Evolutionary conservation across 2,329 filamentous ascomycete genomes (phyloP), one percentile per base, ranked within the genome.

Genomic region (Neofusicoccum laricinum): DNA sequence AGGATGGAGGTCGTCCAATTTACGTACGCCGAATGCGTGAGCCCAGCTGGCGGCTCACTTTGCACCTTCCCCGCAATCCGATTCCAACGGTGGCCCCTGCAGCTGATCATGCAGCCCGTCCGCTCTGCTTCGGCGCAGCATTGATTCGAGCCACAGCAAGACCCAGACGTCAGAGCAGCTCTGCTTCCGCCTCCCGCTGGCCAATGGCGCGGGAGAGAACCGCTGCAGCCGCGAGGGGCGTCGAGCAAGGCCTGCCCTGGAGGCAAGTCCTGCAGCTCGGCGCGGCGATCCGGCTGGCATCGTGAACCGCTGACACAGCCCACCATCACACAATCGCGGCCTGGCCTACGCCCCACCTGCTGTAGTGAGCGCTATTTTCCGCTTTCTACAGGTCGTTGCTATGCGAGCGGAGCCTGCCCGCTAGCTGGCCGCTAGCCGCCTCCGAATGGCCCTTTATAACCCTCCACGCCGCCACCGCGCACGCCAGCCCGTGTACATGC

Each of bases 61-160:
- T 10, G 30, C 11, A 17, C 51, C 41, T 76, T 76, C 75, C 75
- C 75, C 75, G 75, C 75, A 76, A 73, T 75, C 69, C 65, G 68
- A 53, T 69, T 68, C 67, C 67, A 66, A 67, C 70, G 30, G 30
- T 67, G 72, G 55, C 64, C 75, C 75, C 75, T 77, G 75, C 74
- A 75, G 74, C 71, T 74, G 71, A 75, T 74, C 73, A 75, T 76
- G 75, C 73, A 75, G 71, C 70, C 46, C 69, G 68, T 72, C 71
- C 68, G 67, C 69, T 68, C 67, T 67, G 66, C 68, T 65, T 68
- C 70, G 68, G 70, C 69, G 67, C 53, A 65, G 40, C 34, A 32
- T 49, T 36, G 30, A 61, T 40, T 50, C 46, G 34, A 61, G 43
- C 43, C 40, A 25, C 50, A n/a, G 32, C 11, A 11, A 1, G 32